A percentile compares a stretch with the other conserved stretches of the same genome.
Conservation (phyloP, 768 basidiomycete species). For the Hygrophorus pudorinus region DNA sequence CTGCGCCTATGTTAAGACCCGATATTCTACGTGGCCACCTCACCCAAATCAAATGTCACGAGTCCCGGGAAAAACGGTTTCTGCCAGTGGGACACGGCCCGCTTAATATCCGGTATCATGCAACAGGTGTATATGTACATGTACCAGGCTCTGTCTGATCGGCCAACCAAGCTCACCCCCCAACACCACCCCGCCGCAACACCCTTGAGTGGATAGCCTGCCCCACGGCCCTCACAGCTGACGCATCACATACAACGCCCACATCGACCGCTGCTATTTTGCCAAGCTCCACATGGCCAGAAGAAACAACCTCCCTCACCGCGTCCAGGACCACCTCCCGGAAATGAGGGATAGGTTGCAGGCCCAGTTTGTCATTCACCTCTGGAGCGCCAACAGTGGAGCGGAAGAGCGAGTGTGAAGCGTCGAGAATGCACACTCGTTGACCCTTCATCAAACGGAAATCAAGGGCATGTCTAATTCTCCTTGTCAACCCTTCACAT, state of each 20-base stretch:
- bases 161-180: background rate
- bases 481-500: background rate
- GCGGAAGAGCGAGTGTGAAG: slow-evolving; percentile 48
- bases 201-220: slow-evolving; percentile 43
- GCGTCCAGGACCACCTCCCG: slow-evolving; percentile 37
- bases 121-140: background rate
- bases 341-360: slow-evolving; percentile 57
- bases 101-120: too few relatives aligned
- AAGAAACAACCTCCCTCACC: slow-evolving; percentile 30
- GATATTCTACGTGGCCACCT: too few relatives aligned
- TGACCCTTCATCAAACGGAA: slow-evolving; percentile 62
- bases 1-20: too few relatives aligned
- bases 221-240: slow-evolving; percentile 34
- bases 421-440: slow-evolving; percentile 67
- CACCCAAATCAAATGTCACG: slow-evolving; percentile 1
- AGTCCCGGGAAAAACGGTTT: too few relatives aligned
- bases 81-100: too few relatives aligned
- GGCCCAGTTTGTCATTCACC: slow-evolving; percentile 20
- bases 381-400: background rate
- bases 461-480: slow-evolving; percentile 62
- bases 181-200: slow-evolving; percentile 15
- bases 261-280: slow-evolving; percentile 49
- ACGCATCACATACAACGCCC: slow-evolving; percentile 51
- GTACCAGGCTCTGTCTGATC: background rate
- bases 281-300: slow-evolving; percentile 21